A percentile compares a stretch with the other conserved stretches of the same genome.
These are phyloP conservation scores for Chaetoceros muelleri DNA, from an alignment of 108 stramenopile species.

Conservation along the genomic window DNA sequence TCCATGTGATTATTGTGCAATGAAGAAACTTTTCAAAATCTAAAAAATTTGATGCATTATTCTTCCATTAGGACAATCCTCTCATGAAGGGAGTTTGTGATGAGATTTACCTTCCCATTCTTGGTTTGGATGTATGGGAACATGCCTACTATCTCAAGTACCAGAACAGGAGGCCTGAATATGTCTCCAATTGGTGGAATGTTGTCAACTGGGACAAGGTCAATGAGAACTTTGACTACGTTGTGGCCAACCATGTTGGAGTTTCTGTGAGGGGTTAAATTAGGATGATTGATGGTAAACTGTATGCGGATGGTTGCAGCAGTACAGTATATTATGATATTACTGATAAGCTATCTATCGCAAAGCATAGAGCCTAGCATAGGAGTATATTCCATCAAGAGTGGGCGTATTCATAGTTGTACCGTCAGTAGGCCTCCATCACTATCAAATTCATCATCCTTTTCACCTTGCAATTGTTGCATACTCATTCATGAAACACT, in stretches of 20 bases:
- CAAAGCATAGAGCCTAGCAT: too few relatives aligned
- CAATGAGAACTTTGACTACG: conserved; percentile 77
- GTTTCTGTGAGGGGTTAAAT: conserved; percentile 44
- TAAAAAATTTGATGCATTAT: too few relatives aligned
- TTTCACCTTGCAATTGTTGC: too few relatives aligned
- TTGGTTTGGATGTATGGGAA: conserved; percentile 99
- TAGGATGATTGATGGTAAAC: neutral
- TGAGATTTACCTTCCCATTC: conserved; percentile 92
- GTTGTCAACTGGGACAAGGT: conserved; percentile 96
- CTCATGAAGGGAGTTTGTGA: conserved; percentile 84
- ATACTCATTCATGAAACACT: too few relatives aligned
- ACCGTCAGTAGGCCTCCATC: too few relatives aligned
- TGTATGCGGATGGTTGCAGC: neutral
- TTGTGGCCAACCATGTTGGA: conserved; percentile 71
- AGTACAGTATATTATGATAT: neutral
- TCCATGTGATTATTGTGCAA: too few relatives aligned
- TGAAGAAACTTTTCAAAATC: too few relatives aligned
- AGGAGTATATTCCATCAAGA: too few relatives aligned
- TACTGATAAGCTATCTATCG: neutral
- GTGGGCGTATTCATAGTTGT: too few relatives aligned
- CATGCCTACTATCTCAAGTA: conserved; percentile 98
- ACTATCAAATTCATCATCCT: too few relatives aligned
- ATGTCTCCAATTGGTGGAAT: conserved; percentile 91
- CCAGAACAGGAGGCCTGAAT: conserved; percentile 94
- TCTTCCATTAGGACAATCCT: conserved; percentile 98